A percentile compares a stretch with the other conserved stretches of the same genome.
Evolutionary conservation across 371 early-diverging fungal species (phyloP).

Genomic region (Mortierella sp.): DNA sequence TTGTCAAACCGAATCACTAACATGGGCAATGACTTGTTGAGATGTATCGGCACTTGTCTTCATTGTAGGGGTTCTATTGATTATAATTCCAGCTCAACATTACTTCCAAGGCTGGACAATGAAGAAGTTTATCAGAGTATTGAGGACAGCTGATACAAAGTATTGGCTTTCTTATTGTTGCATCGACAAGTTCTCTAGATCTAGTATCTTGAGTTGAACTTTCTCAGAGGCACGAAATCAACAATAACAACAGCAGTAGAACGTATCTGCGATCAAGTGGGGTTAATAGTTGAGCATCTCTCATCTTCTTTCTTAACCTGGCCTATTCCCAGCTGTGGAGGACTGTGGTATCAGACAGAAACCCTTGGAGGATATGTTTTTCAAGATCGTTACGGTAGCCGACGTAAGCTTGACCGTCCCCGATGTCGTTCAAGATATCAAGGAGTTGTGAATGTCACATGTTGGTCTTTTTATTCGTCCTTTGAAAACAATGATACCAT

Average conservation of each 20-base stretch:
- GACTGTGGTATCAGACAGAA: slow-evolving; percentile 36
- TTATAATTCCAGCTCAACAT: too few relatives aligned
- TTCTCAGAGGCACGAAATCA: neutral
- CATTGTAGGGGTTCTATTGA: slow-evolving; percentile 78
- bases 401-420: too few relatives aligned
- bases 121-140: slow-evolving; percentile 48
- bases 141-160: slow-evolving; percentile 16
- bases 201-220: slow-evolving; percentile 65
- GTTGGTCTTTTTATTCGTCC: too few relatives aligned
- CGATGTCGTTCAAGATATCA: too few relatives aligned
- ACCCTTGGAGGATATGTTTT: too few relatives aligned
- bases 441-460: too few relatives aligned
- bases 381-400: too few relatives aligned
- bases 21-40: slow-evolving; percentile 75
- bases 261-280: neutral
- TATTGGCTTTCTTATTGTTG: slow-evolving; percentile 18
- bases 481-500: too few relatives aligned
- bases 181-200: slow-evolving; percentile 63
- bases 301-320: neutral
- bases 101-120: slow-evolving; percentile 47
- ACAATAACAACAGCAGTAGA: neutral
- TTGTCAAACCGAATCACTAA: slow-evolving; percentile 71
- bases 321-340: slow-evolving; percentile 37
- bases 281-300: slow-evolving; percentile 31
- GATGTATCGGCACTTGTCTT: slow-evolving; percentile 70